Base-by-base conservation (phyloP, 73 alveolate genomes). In the Paraurostyla sp. region DNA sequence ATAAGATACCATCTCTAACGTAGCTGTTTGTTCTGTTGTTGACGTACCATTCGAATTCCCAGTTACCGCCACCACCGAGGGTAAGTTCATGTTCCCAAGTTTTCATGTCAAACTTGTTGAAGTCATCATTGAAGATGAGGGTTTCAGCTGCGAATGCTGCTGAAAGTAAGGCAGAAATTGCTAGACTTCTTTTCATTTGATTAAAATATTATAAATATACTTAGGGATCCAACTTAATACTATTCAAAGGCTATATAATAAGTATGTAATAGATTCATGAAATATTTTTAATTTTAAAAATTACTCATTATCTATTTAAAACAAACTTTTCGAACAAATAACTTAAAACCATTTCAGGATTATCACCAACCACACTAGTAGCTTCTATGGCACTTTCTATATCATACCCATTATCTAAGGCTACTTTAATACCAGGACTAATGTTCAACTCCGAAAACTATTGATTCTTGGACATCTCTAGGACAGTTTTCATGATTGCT, bases 301-400 rank as follows among this genome's bases (percentile, higher is more conserved):
- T 13, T 46, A 46, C 57, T 46, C 57, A 62, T 11, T 62, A 62
- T 32, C 27, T 4, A 25, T 56, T 43, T 30, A 73, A 18, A 25
- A 50, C 25, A 33, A 45, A 73, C 51, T 94, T 92, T 32, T 89
- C 91, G 83, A 88, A 96, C 65, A 97, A 92, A 90, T 97, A 97
- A 71, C 92, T 96, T 76, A 97, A 76, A 33, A 97, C 97, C 90
- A 94, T 76, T 76, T 97, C 99, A 27, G 96, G 97, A 85, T 96
- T 94, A 81, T 97, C 99, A 25, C 99, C 99, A 68, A 91, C 95
- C 35, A 94, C 85, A 42, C 97, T 84, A 62, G 85, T 93, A 11
- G 99, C 99, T 91, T 94, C 96, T 15, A 96, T 63, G 20, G 99
- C 99, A 81, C 94, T 95, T 76, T 97, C 99, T 33, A 93, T 52